Evolutionary conservation across 257 asterid species (phyloP), one percentile per base, ranked within the genome.

Genomic region (Capsicum chinense): DNA sequence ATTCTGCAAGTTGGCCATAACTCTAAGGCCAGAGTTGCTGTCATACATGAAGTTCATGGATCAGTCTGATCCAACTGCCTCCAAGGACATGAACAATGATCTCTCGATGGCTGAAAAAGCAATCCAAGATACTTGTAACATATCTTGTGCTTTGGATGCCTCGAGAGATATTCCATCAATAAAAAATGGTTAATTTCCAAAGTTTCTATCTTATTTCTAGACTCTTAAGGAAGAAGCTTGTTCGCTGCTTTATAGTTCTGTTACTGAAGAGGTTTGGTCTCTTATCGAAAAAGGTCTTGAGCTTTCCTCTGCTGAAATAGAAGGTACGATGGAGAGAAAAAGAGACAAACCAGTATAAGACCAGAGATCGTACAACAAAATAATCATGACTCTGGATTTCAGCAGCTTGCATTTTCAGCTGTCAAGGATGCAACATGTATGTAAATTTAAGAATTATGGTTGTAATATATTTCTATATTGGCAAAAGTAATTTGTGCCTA

Each of bases 191-290:
- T 88, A 9, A 79, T 91, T 80, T 84, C 90, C 2, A 90, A 92
- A 85, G 94, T 91, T 84, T 90, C 93, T 1, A 93, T 93, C 8
- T 82, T 95, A 82, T 50, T 95, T 52, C 56, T 92, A 0, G 94
- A 95, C 88, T 82, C 91, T 14, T 14, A 86, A 83, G 54, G 88
- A 58, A 81, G 95, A 92, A 26, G 89, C 86, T 5, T 93, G 97
- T 54, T 71, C 82, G 84, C 92, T 93, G 35, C 81, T 16, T 83
- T 92, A 48, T 85, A 67, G 87, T 79, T 57, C 87, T 9, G 67
- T 88, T 76, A 91, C 94, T 50, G 86, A 91, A 60, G 97, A 97
- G 15, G 90, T 88, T 50, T 92, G 97, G 95, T 93, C 93, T n/a
- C 89, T 89, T 73, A 71, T 90, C 9, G 97, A 93, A 80, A 89